These are phyloP conservation scores for Arachis stenosperma DNA, from an alignment of 306 rosid genomes.

Conservation along the genomic window DNA sequence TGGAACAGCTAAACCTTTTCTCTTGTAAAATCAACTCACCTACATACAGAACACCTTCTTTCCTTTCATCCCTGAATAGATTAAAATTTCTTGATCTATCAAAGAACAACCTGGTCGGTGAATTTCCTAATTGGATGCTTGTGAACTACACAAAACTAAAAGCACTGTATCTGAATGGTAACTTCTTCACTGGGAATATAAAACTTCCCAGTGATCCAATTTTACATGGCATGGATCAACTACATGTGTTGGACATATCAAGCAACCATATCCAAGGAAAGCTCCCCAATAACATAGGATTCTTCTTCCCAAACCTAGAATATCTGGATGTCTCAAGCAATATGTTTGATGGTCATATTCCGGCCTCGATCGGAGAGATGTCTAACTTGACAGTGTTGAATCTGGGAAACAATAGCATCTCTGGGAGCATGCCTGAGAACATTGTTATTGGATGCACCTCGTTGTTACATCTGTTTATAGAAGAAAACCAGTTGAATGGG, in stretches of 20 bases:
- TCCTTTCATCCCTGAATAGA: constrained; percentile 5
- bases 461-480: accelerated
- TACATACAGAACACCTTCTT: constrained; percentile 6
- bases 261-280: constrained; percentile 10
- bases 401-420: neutral
- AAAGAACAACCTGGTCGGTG: constrained; percentile 24
- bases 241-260: neutral
- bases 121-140: constrained; percentile 36
- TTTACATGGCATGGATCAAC: neutral
- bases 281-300: constrained; percentile 26
- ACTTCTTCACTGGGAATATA: constrained; percentile 9
- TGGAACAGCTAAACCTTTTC: neutral
- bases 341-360: constrained; percentile 22
- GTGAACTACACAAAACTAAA: constrained; percentile 30
- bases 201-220: neutral
- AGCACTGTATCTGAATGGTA: neutral
- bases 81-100: constrained; percentile 20
- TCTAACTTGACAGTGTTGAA: accelerated
- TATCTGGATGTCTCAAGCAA: constrained; percentile 14
- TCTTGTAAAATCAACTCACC: neutral
- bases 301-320: neutral
- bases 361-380: constrained; percentile 35
- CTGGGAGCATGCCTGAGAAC: constrained; percentile 1
- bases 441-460: neutral
- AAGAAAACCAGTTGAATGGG: neutral